A percentile compares a stretch with the other conserved stretches of the same genome.
Evolutionary conservation across 768 basidiomycete genomes (phyloP).

Genomic region (Tricholomella constricta): DNA sequence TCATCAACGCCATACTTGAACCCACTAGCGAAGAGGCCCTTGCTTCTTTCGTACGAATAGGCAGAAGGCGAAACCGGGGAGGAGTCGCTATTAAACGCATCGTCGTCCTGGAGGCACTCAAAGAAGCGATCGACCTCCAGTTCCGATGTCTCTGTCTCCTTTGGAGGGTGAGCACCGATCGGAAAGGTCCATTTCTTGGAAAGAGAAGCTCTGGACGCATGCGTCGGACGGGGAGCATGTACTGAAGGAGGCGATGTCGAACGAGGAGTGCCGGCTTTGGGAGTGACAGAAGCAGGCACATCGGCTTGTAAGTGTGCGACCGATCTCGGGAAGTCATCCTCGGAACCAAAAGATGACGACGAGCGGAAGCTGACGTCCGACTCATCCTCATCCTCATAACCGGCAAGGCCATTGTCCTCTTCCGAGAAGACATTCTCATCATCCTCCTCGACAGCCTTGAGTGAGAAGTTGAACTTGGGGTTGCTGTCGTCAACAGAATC

Average conservation of each 20-base stretch:
- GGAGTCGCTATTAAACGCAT: constrained; percentile 32
- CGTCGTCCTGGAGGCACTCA: constrained; percentile 64
- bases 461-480: constrained; percentile 43
- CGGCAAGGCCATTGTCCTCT: constrained; percentile 58
- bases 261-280: constrained; percentile 22
- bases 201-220: constrained; percentile 43
- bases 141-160: constrained; percentile 24
- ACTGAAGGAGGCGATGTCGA: constrained; percentile 21
- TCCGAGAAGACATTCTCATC: constrained; percentile 42
- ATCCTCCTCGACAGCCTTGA: constrained; percentile 64
- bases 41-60: constrained; percentile 57
- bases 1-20: constrained; percentile 50
- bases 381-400: constrained; percentile 74
- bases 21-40: constrained; percentile 58
- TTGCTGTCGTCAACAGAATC: constrained; percentile 43
- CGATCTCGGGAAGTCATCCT: constrained; percentile 46
- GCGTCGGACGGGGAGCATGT: constrained; percentile 29
- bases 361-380: constrained; percentile 50
- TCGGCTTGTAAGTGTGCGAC: constrained; percentile 28
- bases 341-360: constrained; percentile 58
- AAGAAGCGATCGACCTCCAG: constrained; percentile 75
- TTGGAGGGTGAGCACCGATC: constrained; percentile 25
- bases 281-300: constrained; percentile 19
- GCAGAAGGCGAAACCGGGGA: constrained; percentile 46
- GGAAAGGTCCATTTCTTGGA: constrained; percentile 77